Percentiles rank a stretch among this genome's conserved stretches.
Evolutionary conservation across 1,284 basidiomycete genomes (phyloP).

Genomic region (Irpex lacteus): DNA sequence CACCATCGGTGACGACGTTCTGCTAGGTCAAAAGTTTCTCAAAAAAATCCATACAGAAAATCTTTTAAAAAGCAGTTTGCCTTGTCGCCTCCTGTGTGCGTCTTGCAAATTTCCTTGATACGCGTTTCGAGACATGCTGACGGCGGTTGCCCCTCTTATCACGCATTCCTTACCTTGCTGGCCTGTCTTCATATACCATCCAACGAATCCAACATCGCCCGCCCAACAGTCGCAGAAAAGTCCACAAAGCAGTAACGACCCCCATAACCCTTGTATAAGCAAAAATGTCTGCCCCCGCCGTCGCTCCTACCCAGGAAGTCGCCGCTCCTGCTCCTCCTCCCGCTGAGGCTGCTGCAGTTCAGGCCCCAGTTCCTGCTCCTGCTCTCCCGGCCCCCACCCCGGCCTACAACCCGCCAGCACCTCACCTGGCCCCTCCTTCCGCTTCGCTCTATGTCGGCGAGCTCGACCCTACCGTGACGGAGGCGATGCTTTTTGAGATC

Average conservation of each 20-base stretch:
- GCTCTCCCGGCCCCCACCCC: slow-evolving; percentile 29
- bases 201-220: slow-evolving; percentile 8
- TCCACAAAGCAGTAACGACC: slow-evolving; percentile 85
- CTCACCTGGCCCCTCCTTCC: slow-evolving; percentile 67
- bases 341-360: slow-evolving; percentile 34
- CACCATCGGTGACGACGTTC: slow-evolving; percentile 9
- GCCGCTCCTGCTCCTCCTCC: slow-evolving; percentile 33
- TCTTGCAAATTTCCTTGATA: slow-evolving; percentile 25
- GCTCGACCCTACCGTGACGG: slow-evolving; percentile 95
- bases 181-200: not conserved
- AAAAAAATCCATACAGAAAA: slow-evolving; percentile 38
- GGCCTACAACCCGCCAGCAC: slow-evolving; percentile 48
- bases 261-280: slow-evolving; percentile 41
- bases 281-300: slow-evolving; percentile 58
- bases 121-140: slow-evolving; percentile 13
- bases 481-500: slow-evolving; percentile 99
- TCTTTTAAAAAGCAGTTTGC: slow-evolving; percentile 59
- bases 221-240: slow-evolving; percentile 63
- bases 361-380: slow-evolving; percentile 53
- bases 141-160: slow-evolving; percentile 13
- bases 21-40: slow-evolving; percentile 43
- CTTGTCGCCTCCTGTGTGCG: slow-evolving; percentile 67
- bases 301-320: slow-evolving; percentile 31
- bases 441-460: slow-evolving; percentile 99
- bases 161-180: not conserved